Base-by-base conservation (phyloP, 108 stramenopile genomes). In the Cyclotella choctawhatcheeana region DNA sequence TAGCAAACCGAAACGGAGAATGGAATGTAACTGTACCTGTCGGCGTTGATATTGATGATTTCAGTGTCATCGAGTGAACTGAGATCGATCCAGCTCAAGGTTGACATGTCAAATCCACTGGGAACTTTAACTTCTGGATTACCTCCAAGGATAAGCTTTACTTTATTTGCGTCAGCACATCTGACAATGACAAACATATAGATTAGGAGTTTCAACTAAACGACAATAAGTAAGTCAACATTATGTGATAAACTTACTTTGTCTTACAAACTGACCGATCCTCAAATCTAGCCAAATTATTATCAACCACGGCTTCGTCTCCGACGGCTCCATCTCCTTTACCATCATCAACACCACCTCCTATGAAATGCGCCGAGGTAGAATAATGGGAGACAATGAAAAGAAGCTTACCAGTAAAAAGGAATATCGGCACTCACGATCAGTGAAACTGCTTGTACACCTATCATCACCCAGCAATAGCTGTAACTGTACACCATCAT, bases 321-420 rank as follows among this genome's bases (percentile, higher is more conserved):
- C 75, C 67, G 6, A 29, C 20, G 34, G 78, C 37, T 43, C 79
- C 78, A n/a, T 72, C 78, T 5, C 82, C 78, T 17, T 55, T 47
- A 16, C 33, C 58, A 67, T 77, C 69, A n/a, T 51, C 47, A 8
- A 60, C 58, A 34, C 65, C 74, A 29, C 63, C 63, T 7, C 44
- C 63, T 64, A 16, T n/a, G 17, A 48, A 48, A n/a, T n/a, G n/a
- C n/a, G n/a, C n/a, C n/a, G n/a, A 8, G 47, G 12, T n/a, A 48
- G 17, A 48, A 17, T n/a, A 48, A 48, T n/a, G 47, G 12, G n/a
- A 48, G 37, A 40, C 8, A 40, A 40, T 12, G 6, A 40, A 8
- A 40, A 12, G 6, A 6, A 12, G 8, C 37, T 40, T 40, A 16
- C 48, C 45, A 29, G 27, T 27, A 6, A 17, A 0, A 29, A 35